Base-by-base conservation (phyloP, 805 yeast species). In the Zygoascus flipseniorum region DNA sequence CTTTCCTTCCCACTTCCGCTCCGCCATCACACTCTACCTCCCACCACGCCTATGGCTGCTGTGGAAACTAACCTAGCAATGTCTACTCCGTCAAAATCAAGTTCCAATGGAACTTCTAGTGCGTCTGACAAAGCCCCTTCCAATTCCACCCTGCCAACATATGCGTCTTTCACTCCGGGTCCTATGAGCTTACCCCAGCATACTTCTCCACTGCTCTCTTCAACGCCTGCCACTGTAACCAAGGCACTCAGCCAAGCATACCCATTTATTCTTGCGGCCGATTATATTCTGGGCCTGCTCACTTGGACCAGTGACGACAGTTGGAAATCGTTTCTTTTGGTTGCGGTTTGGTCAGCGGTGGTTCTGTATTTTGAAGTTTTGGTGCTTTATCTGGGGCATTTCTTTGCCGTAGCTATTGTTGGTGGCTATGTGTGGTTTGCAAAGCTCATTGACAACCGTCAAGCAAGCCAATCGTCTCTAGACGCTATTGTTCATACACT, bases 251-350 rank as follows among this genome's bases (percentile, higher is more conserved):
- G 89, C 42, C 77, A 81, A 56, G 81, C 95, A 9, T 90, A 92
- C 66, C 98, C 98, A 1, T 88, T 88, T 65, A 73, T 92, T 44
- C 75, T 86, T 42, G 78, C 86, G 1, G 80, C 83, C 9, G 89
- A 90, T 66, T 81, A 82, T 59, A 57, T 79, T 1, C 73, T 89
- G 52, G 82, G 87, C 44, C 75, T 89, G 42, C 68, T 87, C 39
- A 90, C 98, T 0, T 92, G 99, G 99, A 86, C 97, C 2, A 82
- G 83, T 57, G 90, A 86, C 39, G 93, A 88, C 65, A 74, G 78
- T 35, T 89, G 92, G 88, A 70, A 83, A 53, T 81, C 89, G 61
- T 72, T 86, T 18, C 74, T 89, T 28, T 61, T 85, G 47, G 76
- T 85, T 23, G 71, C 80, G 1, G 60, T 73, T 11, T 83, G 79